Conservation (phyloP, 1,284 basidiomycete genomes). For the Fomitiporia mediterranea region DNA sequence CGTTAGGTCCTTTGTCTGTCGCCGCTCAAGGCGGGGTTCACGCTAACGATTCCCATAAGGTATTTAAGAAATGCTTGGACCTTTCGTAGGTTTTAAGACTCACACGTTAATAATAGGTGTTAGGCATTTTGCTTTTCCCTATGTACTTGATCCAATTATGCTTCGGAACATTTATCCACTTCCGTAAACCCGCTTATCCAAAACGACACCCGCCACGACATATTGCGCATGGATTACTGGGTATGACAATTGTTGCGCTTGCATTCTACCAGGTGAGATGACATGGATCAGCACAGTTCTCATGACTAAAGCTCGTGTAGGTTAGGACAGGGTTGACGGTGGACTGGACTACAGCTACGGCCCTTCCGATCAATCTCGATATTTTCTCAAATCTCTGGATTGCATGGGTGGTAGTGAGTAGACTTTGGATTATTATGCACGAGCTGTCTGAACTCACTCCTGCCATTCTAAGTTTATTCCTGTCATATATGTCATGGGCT, state of each 20-base stretch:
- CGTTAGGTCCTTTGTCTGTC: conserved; percentile 47
- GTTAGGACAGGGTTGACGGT: conserved; percentile 37
- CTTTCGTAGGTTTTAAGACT: neutral
- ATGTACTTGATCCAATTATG: conserved; percentile 51
- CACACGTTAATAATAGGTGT: conserved; percentile 37
- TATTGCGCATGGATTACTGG: conserved; percentile 44
- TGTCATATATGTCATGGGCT: conserved; percentile 41
- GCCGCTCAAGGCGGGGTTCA: conserved; percentile 40
- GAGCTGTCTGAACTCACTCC: neutral
- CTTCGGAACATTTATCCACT: conserved; percentile 55
- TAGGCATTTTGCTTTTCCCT: conserved; percentile 50
- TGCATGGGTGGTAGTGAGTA: conserved; percentile 41
- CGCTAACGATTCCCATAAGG: conserved; percentile 46
- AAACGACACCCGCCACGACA: conserved; percentile 44
- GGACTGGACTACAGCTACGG: conserved; percentile 39
- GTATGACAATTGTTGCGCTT: conserved; percentile 40
- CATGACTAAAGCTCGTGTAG: conserved; percentile 23
- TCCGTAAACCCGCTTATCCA: conserved; percentile 32
- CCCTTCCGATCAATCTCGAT: conserved; percentile 30
- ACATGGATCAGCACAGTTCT: neutral
- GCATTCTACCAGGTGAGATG: conserved; percentile 44
- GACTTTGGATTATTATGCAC: too few relatives aligned
- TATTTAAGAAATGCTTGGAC: conserved; percentile 26
- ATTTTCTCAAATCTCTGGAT: conserved; percentile 39
- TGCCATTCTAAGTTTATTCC: conserved; percentile 36